Conservation (phyloP, 2,329 filamentous ascomycete genomes). For the Stemphylium lycopersici region DNA sequence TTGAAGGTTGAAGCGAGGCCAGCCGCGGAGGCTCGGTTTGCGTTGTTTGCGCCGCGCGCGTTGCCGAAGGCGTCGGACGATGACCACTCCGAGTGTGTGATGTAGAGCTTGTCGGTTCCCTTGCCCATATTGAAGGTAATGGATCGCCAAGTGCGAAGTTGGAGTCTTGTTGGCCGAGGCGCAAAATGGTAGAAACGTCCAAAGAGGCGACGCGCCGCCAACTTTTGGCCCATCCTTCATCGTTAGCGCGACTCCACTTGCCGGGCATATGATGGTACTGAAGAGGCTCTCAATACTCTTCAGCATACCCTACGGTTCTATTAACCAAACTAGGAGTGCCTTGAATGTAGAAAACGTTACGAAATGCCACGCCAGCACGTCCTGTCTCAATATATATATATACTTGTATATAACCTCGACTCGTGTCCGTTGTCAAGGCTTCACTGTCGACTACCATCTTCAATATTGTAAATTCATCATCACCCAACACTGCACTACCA, state of each 20-base stretch:
- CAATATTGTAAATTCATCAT: no score
- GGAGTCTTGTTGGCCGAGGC: background rate
- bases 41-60: slow-evolving; percentile 71
- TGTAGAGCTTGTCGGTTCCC: slow-evolving; percentile 59
- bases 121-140: slow-evolving; percentile 41
- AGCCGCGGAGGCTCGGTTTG: slow-evolving; percentile 58
- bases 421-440: no score
- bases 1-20: slow-evolving; percentile 71
- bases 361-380: no score
- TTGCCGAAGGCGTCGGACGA: slow-evolving; percentile 88
- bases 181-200: slow-evolving; percentile 9
- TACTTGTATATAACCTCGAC: no score
- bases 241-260: slow-evolving; percentile 8
- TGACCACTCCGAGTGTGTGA: slow-evolving; percentile 98
- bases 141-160: background rate
- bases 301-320: no score
- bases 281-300: no score
- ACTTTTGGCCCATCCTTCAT: slow-evolving; percentile 1
- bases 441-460: no score
- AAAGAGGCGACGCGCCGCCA: slow-evolving; percentile 11
- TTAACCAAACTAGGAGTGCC: no score
- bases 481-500: no score
- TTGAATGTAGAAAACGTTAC: no score
- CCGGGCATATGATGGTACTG: no score
- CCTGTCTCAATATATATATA: no score